These are phyloP conservation scores for Nothophoma quercina DNA, from an alignment of 2,329 filamentous ascomycete species.

Conservation along the genomic window DNA sequence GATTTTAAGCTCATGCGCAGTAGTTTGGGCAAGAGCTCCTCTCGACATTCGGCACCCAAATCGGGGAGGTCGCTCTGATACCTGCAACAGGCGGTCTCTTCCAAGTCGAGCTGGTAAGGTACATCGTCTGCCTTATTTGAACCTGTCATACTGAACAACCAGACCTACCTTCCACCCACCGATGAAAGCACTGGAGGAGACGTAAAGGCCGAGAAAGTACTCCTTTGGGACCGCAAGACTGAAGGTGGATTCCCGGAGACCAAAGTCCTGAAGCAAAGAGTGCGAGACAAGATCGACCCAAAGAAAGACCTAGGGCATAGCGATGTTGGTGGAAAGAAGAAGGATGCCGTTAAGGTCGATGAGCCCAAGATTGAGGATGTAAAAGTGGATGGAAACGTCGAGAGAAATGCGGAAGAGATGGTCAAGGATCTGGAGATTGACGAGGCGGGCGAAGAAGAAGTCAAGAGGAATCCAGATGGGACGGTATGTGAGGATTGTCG, in stretches of 20 bases:
- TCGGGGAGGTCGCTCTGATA: slow-evolving; percentile 88
- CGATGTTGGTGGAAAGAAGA: slow-evolving; percentile 52
- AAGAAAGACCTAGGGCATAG: slow-evolving; percentile 78
- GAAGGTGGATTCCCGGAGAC: slow-evolving; percentile 92
- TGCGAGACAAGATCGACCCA: slow-evolving; percentile 84
- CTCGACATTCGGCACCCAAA: slow-evolving; percentile 82
- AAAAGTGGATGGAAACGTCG: slow-evolving; percentile 2
- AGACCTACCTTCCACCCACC: slow-evolving; percentile 36
- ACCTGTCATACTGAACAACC: neutral
- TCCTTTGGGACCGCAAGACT: slow-evolving; percentile 86
- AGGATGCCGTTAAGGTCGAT: slow-evolving; percentile 25
- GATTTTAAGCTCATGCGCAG: too few relatives aligned
- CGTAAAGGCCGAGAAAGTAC: slow-evolving; percentile 54
- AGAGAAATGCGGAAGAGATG: slow-evolving; percentile 7
- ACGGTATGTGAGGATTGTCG: slow-evolving; percentile 49
- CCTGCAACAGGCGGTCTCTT: slow-evolving; percentile 88
- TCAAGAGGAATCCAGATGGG: slow-evolving; percentile 46
- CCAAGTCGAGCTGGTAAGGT: slow-evolving; percentile 67
- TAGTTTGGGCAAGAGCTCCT: slow-evolving; percentile 95
- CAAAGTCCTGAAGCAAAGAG: slow-evolving; percentile 85
- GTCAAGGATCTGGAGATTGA: slow-evolving; percentile 3
- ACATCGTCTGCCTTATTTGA: neutral
- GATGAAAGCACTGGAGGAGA: neutral
- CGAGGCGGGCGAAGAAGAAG: slow-evolving; percentile 1
- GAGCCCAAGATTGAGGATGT: slow-evolving; percentile 2